Conservation (phyloP, 73 alveolate species). For the Blepharisma stoltei region DNA sequence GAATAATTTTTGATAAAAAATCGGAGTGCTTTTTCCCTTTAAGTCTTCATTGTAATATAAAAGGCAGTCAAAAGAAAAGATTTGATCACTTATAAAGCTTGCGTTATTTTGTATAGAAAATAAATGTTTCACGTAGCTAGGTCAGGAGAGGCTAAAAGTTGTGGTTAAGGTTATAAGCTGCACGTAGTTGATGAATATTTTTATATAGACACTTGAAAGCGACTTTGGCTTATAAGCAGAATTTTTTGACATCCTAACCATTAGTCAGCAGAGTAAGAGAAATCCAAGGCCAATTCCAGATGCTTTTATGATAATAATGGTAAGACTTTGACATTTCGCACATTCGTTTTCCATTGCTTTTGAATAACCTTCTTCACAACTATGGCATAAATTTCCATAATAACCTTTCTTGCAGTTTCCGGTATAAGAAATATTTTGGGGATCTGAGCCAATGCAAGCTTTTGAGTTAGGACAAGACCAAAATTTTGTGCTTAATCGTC, state of each 20-base stretch:
- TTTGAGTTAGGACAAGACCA: no score
- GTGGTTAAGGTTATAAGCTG: slow-evolving; percentile 55
- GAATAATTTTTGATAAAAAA: slow-evolving; percentile 39
- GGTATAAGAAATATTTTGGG: background rate
- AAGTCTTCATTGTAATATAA: slow-evolving; percentile 26
- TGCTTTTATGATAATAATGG: slow-evolving; percentile 34
- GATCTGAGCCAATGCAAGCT: no score
- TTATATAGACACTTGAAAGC: slow-evolving; percentile 48
- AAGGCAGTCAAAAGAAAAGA: slow-evolving; percentile 63
- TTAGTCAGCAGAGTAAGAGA: slow-evolving; percentile 4
- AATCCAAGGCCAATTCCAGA: slow-evolving; percentile 37
- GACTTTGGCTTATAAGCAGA: slow-evolving; percentile 44
- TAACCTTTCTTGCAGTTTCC: slow-evolving; percentile 65
- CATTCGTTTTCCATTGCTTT: slow-evolving; percentile 51
- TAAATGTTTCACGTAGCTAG: slow-evolving; percentile 37
- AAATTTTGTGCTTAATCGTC: no score
- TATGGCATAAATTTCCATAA: slow-evolving; percentile 59
- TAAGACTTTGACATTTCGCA: slow-evolving; percentile 44
- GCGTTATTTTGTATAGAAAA: slow-evolving; percentile 43
- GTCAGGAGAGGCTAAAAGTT: slow-evolving; percentile 60
- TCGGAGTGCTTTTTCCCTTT: slow-evolving; percentile 28
- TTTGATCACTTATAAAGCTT: slow-evolving; percentile 36
- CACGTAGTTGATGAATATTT: slow-evolving; percentile 56
- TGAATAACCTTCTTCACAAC: slow-evolving; percentile 58
- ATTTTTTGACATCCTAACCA: slow-evolving; percentile 41